Percentiles rank a stretch among this genome's conserved stretches.
phyloP scores from a whole-genome alignment of 306 rosid species.

The Hippophae tibetana region DNA sequence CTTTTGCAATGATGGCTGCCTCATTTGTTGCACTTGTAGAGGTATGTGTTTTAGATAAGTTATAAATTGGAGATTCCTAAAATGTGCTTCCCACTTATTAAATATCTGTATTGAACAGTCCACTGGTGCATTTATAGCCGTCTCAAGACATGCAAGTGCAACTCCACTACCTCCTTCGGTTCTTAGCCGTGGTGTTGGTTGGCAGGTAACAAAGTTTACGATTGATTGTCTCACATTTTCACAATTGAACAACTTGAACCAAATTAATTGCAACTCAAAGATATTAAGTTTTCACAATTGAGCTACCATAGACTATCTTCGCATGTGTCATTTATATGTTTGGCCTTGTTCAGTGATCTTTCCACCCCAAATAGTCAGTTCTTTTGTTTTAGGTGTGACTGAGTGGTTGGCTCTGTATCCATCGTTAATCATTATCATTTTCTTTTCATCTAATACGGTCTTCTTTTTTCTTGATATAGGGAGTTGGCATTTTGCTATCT shows the following conservation, averaged over 20 bases:
- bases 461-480: constrained; percentile 36
- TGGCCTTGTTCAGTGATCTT: not conserved
- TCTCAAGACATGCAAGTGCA: constrained; percentile 84
- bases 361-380: not conserved
- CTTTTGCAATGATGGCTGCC: constrained; percentile 98
- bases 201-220: constrained; percentile 57
- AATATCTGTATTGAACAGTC: constrained; percentile 45
- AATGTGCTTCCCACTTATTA: not conserved
- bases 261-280: not conserved
- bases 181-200: constrained; percentile 93
- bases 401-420: not conserved
- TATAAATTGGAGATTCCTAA: not conserved
- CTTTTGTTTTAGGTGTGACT: not conserved
- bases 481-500: constrained; percentile 76
- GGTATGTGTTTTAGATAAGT: constrained; percentile 18
- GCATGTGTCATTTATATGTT: not conserved
- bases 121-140: constrained; percentile 78
- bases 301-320: not conserved
- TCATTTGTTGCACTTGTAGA: constrained; percentile 87
- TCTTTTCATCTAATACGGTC: constrained; percentile 4
- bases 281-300: not conserved
- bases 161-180: constrained; percentile 85
- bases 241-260: not conserved
- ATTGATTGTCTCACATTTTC: not conserved
- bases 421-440: not conserved